Evolutionary conservation across 2,329 filamentous ascomycete species (phyloP), one percentile per base, ranked within the genome.

Genomic region (Fusarium compactum): DNA sequence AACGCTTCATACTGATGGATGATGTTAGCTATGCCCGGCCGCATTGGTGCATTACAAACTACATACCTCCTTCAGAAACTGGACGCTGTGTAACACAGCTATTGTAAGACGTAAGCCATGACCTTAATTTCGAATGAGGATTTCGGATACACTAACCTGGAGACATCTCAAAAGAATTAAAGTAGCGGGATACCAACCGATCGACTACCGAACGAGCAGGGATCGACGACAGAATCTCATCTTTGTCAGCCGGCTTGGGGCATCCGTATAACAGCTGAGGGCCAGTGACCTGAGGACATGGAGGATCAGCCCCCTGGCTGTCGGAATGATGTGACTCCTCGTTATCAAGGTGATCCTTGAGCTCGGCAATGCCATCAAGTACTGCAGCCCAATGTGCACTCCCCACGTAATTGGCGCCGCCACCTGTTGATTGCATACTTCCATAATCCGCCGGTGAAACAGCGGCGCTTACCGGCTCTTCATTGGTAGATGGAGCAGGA

Each of bases 301-400:
- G 12, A 11, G 32, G 20, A 1, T 60, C 46, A 2, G 5, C 3
- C 0, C 2, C 16, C 8, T 43, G 50, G 8, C 20, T 5, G 22
- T 52, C 44, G 18, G 41, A 15, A 44, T 60, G 48, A 5, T 25
- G 6, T 6, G 24, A 14, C 14, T 78, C 70, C 14, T 80, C 76
- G 7, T 73, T 67, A 2, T 78, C 76, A 11, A 81, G 73, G 14
- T 80, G 76, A 3, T 80, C 75, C 52, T 77, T 81, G 5, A 84
- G 70, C 8, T 83, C 80, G 3, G 80, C 74, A 25, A 84, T 82
- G 30, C 76, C 74, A 34, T 83, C 80, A 6, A 83, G 71, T 3
- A 84, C 75, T 16, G 82, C 79, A 10, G 78, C 76, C 81, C 82
- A 84, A 57, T 84, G 82, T 10, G 73, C 75, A 24, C 78, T 72